Base-by-base conservation (phyloP, 2,329 filamentous ascomycete species). In the Pestalotiopsis sp. region DNA sequence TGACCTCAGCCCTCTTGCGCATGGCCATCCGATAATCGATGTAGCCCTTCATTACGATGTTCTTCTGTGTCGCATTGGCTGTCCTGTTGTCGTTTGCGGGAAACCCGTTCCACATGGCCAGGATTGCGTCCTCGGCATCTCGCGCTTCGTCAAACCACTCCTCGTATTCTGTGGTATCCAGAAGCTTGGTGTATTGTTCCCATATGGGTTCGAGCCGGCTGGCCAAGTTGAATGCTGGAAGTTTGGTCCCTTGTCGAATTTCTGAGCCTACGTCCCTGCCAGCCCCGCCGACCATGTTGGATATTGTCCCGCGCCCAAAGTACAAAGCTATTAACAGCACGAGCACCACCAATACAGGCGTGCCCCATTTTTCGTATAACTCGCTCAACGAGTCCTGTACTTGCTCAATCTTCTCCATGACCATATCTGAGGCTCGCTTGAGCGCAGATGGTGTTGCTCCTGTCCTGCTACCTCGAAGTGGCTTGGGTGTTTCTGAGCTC, bases 1-100 rank as follows among this genome's bases (percentile, higher is more conserved):
- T 58, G 6, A 63, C 68, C 45, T 69, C 68, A 31, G 68, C 65
- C 13, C 68, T 41, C 59, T 69, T 69, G 36, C 68, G 64, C 49
- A 67, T 13, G 6, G 64, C 64, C n/a, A 61, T 62, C 1, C 68
- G 64, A 12, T 67, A 49, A 23, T 69, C 68, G 41, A 67, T 67
- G 20, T 45, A 41, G 13, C 59, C 65, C 23, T 66, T 52, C 23
- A 67, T 58, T 39, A 41, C 20, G 27, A 27, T 66, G 31, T 57
- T 11, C n/a, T 58, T 20, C 52, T 66, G 27, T 57, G 4, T 56
- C 25, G 25, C 45, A 66, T n/a, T 23, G 25, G 23, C 49, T 5
- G 57, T 38, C 31, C 20, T 20, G 59, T 36, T 56, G 25, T 68
- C 49, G 23, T 25, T 17, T 23, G 39, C n/a, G n/a, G 68, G 65